phyloP scores from a whole-genome alignment of 352 stramenopile species.

The Globisporangium nagaii region DNA sequence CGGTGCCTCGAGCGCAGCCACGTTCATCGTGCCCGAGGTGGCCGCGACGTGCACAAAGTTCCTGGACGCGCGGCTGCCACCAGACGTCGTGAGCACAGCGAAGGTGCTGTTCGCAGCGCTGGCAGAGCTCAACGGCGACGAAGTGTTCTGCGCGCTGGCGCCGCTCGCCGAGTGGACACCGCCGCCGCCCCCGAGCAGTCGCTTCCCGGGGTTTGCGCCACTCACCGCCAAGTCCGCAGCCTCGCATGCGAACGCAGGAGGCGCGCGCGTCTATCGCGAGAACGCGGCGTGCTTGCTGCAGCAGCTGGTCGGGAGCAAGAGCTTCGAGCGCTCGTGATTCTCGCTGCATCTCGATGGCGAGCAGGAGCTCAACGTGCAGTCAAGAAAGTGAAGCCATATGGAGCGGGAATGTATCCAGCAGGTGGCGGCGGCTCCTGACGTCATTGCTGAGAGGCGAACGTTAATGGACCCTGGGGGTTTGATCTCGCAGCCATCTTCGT shows the following conservation, averaged over 20 bases:
- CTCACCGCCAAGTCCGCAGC: constrained; percentile 15
- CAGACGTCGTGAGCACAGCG: constrained; percentile 28
- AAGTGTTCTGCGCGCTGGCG: constrained; percentile 62
- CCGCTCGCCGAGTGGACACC: constrained; percentile 47
- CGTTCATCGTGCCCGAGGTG: constrained; percentile 59
- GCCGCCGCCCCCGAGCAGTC: constrained; percentile 29
- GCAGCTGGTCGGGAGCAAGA: constrained; percentile 5
- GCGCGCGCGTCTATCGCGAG: constrained; percentile 1
- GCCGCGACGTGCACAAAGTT: constrained; percentile 33
- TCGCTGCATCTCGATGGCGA: no score
- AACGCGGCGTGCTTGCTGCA: constrained; percentile 4
- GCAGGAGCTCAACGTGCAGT: no score
- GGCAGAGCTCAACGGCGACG: constrained; percentile 54
- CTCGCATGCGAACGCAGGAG: not conserved
- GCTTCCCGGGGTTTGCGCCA: constrained; percentile 29
- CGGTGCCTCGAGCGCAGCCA: constrained; percentile 34
- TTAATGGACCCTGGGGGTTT: no score
- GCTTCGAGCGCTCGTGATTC: no score
- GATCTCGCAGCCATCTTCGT: no score
- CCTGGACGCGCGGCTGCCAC: constrained; percentile 27
- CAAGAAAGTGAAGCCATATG: no score
- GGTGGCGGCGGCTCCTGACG: no score
- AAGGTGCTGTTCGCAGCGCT: constrained; percentile 41
- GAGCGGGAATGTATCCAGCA: no score
- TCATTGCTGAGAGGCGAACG: no score